Conservation (phyloP, 2,329 filamentous ascomycete genomes). For the Colletotrichum gloeosporioides region DNA sequence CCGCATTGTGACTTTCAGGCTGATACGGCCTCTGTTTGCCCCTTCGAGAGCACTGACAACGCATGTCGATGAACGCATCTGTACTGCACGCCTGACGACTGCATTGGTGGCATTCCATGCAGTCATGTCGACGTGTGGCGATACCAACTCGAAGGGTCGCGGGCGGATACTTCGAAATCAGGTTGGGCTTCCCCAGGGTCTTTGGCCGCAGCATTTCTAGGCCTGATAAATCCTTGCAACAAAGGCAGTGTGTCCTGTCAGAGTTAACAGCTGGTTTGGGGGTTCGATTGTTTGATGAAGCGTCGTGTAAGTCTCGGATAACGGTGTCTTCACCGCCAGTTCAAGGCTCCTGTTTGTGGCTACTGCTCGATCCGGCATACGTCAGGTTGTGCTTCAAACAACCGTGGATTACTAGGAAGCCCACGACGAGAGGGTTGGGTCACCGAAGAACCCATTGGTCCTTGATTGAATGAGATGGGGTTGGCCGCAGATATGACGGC, state of each 20-base stretch:
- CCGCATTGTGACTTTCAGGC: neutral
- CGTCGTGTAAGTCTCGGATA: neutral
- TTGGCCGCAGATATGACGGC: conserved; percentile 31
- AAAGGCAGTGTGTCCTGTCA: neutral
- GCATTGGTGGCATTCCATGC: neutral
- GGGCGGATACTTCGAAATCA: neutral
- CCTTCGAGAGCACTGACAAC: neutral
- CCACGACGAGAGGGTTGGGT: neutral
- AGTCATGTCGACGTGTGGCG: neutral
- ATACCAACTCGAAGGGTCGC: neutral
- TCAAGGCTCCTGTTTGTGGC: neutral
- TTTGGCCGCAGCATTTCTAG: neutral
- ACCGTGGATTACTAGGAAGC: neutral
- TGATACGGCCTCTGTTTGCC: neutral
- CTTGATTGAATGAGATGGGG: conserved; percentile 18
- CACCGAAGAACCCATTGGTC: neutral
- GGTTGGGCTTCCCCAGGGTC: neutral
- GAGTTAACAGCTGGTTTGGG: neutral
- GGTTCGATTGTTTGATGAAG: neutral
- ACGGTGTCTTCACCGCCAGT: conserved; percentile 11
- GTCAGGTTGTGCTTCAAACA: neutral
- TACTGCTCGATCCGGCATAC: neutral
- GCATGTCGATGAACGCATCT: neutral
- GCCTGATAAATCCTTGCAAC: neutral
- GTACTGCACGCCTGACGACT: neutral